A percentile compares a stretch with the other conserved stretches of the same genome.
These are phyloP conservation scores for Dioszegia crocea DNA, from an alignment of 768 basidiomycete species.

Conservation along the genomic window DNA sequence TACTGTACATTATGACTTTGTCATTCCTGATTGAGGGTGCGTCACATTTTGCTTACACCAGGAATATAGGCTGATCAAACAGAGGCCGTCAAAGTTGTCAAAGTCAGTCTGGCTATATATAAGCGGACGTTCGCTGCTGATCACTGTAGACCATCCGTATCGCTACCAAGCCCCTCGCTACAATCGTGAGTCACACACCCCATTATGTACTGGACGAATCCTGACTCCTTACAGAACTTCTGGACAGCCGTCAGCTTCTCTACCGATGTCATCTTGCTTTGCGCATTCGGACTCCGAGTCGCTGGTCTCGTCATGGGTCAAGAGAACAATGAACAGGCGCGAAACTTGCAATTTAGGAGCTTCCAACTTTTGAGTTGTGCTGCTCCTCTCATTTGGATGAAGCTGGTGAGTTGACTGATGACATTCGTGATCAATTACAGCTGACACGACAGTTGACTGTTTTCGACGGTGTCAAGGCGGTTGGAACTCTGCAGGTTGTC, in stretches of 20 bases:
- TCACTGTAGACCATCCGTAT: slow-evolving; percentile 66
- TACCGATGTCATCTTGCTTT: slow-evolving; percentile 67
- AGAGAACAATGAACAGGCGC: slow-evolving; percentile 50
- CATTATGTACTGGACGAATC: slow-evolving; percentile 63
- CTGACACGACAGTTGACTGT: slow-evolving; percentile 39
- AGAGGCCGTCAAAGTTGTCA: slow-evolving; percentile 54
- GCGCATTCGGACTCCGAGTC: slow-evolving; percentile 72
- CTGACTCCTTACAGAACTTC: slow-evolving; percentile 25
- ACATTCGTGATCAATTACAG: background rate
- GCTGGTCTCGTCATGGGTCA: slow-evolving; percentile 53
- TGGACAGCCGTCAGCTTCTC: slow-evolving; percentile 57
- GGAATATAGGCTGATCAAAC: background rate
- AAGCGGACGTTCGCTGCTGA: no score
- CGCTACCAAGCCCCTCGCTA: slow-evolving; percentile 58
- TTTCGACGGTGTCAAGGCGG: slow-evolving; percentile 48
- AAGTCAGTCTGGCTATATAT: slow-evolving; percentile 53
- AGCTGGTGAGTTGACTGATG: slow-evolving; percentile 19
- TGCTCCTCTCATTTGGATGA: slow-evolving; percentile 75
- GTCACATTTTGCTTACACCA: slow-evolving; percentile 10
- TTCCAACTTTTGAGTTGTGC: slow-evolving; percentile 88
- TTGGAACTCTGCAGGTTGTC: slow-evolving; percentile 92
- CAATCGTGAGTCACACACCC: slow-evolving; percentile 51
- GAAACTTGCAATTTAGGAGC: slow-evolving; percentile 56
- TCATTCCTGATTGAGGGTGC: slow-evolving; percentile 76
- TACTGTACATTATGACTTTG: slow-evolving; percentile 72